A percentile compares a stretch with the other conserved stretches of the same genome.
Conservation (phyloP, 805 yeast species). For the Candida suzukii region DNA sequence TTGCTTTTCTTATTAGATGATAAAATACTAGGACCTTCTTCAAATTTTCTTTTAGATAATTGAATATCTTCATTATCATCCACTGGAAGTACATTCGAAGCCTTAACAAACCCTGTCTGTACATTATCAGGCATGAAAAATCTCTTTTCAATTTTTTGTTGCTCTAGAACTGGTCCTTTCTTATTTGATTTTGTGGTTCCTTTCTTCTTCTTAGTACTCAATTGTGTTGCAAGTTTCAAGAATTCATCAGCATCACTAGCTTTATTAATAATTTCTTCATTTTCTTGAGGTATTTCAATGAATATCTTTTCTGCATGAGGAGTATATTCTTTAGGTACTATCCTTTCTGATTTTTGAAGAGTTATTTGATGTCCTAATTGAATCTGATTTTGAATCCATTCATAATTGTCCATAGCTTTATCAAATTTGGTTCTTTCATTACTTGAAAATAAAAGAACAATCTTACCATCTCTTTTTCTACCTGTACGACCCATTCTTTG, state of each 20-base stretch:
- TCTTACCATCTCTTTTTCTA: slow-evolving; percentile 83
- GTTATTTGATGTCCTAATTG: slow-evolving; percentile 37
- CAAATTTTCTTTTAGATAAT: neutral
- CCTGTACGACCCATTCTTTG: slow-evolving; percentile 99
- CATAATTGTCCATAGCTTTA: slow-evolving; percentile 79
- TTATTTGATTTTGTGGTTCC: slow-evolving; percentile 8
- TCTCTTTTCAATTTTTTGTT: slow-evolving; percentile 26
- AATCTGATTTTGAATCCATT: slow-evolving; percentile 66
- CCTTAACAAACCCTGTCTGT: slow-evolving; percentile 54
- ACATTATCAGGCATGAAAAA: slow-evolving; percentile 75
- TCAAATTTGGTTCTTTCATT: slow-evolving; percentile 76
- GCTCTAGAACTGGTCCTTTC: slow-evolving; percentile 2
- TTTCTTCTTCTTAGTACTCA: slow-evolving; percentile 39
- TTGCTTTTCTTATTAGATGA: no score
- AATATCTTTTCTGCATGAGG: slow-evolving; percentile 53
- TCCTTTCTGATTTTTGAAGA: slow-evolving; percentile 49
- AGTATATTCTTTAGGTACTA: slow-evolving; percentile 49
- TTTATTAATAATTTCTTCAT: slow-evolving; percentile 40
- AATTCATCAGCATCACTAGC: slow-evolving; percentile 56
- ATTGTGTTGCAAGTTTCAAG: slow-evolving; percentile 58
- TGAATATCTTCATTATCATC: neutral
- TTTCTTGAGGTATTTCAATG: slow-evolving; percentile 69
- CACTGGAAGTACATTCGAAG: slow-evolving; percentile 36
- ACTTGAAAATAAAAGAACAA: slow-evolving; percentile 66
- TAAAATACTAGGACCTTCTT: no score